Percentiles rank a stretch among this genome's conserved stretches.
These are phyloP conservation scores for Fusarium palustre DNA, from an alignment of 2,329 filamentous ascomycete species.

Conservation along the genomic window DNA sequence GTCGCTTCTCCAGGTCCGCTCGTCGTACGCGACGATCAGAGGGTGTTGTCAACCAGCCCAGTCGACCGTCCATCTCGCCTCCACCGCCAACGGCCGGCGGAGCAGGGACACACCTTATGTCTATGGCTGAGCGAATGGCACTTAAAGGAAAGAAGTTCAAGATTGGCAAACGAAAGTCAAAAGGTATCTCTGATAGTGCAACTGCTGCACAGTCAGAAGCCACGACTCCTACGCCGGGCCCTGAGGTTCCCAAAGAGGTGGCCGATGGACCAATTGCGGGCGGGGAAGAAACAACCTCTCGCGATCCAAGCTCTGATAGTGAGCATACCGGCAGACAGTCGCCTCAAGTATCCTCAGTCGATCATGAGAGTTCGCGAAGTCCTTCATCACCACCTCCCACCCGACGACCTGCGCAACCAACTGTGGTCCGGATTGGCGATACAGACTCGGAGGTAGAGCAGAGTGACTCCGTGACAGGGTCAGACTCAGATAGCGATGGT, in stretches of 20 bases:
- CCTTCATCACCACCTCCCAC: constrained; percentile 23
- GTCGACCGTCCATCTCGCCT: constrained; percentile 9
- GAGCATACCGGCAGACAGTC: constrained; percentile 2
- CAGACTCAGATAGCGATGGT: constrained; percentile 37
- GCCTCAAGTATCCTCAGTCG: constrained; percentile 12
- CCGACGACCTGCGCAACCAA: constrained; percentile 25
- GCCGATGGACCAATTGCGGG: not conserved
- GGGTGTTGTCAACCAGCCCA: constrained; percentile 6
- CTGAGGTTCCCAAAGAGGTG: not conserved
- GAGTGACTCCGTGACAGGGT: constrained; percentile 20
- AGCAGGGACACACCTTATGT: constrained; percentile 57
- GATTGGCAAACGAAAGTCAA: constrained; percentile 56
- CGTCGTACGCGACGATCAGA: constrained; percentile 44
- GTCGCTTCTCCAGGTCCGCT: constrained; percentile 32
- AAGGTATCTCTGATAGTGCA: constrained; percentile 4
- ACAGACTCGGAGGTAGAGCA: constrained; percentile 40
- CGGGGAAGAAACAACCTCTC: not conserved
- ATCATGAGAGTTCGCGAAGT: constrained; percentile 26
- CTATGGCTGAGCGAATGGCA: constrained; percentile 69
- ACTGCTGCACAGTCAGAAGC: constrained; percentile 11
- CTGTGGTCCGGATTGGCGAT: constrained; percentile 44
- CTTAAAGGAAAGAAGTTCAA: constrained; percentile 65
- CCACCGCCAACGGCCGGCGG: constrained; percentile 7
- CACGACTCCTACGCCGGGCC: not conserved
- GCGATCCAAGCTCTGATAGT: not conserved